phyloP scores from a whole-genome alignment of 148 eudicot species.

The Fallopia convolvulus region DNA sequence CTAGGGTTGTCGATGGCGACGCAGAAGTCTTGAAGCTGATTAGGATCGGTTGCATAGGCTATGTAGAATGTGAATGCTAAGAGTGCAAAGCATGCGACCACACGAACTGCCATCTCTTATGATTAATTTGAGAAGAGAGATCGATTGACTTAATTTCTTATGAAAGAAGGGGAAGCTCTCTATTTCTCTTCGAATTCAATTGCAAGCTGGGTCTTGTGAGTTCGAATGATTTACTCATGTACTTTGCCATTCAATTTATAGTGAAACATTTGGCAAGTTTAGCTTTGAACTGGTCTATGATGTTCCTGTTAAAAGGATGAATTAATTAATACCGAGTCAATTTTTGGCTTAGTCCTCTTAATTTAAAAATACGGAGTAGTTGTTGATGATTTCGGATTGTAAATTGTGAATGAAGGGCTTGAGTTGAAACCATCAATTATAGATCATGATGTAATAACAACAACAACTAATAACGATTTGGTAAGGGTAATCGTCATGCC shows the following conservation, averaged over 20 bases:
- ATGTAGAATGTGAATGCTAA: background rate
- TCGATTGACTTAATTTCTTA: background rate
- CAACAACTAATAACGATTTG: no score
- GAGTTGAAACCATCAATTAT: no score
- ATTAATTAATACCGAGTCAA: background rate
- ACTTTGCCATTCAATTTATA: background rate
- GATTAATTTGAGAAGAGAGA: background rate
- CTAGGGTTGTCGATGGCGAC: background rate
- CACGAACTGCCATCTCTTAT: background rate
- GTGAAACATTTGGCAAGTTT: background rate
- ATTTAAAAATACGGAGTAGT: background rate
- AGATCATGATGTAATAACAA: no score
- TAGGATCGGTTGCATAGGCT: slow-evolving; percentile 2
- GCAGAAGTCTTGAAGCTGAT: slow-evolving; percentile 9
- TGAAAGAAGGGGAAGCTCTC: background rate
- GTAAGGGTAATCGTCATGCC: no score
- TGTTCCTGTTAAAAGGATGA: background rate
- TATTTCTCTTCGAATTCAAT: background rate
- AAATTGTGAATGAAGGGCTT: background rate
- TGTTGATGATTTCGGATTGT: background rate
- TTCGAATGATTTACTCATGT: background rate
- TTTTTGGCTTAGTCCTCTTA: background rate
- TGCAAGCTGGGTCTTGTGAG: background rate
- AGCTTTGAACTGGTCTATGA: background rate
- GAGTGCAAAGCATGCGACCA: background rate